Base-by-base conservation (phyloP, 1,284 basidiomycete species). In the Boletus mariae region DNA sequence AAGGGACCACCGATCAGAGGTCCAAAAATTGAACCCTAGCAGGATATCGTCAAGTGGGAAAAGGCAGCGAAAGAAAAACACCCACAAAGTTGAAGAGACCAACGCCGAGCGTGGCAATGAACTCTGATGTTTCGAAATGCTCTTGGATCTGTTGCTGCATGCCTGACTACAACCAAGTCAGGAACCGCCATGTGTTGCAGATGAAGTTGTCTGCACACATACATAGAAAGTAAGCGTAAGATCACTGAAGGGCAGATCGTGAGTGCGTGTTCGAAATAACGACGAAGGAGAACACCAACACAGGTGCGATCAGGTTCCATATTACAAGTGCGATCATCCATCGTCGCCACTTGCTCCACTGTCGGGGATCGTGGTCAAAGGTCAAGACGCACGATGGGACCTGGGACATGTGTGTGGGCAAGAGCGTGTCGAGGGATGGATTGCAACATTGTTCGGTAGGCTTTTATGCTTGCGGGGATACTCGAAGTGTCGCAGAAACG, bases 31-130 rank as follows among this genome's bases (percentile, higher is more conserved):
- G 48, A 53, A 23, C 63, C 63, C 61, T 67, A 25, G 23, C 0
- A 40, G 10, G 28, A 52, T 31, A 44, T 34, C 10, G 35, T 59
- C 42, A 45, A 45, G 29, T 7, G 5, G n/a, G 13, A 7, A 28
- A 43, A 12, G 6, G 17, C 4, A 11, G 29, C 8, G 6, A 32
- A 42, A 51, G 4, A 11, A 11, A 20, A 17, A 41, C 15, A n/a
- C 55, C 57, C 49, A 47, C 64, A 52, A 66, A 60, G 50, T 68
- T 66, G 35, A 55, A 68, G 23, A 66, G 54, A 38, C 66, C 57
- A 2, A 68, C 59, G 2, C 66, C 66, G 6, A 68, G 65, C 7
- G 65, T 65, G 28, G 47, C 66, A 10, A 67, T 49, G n/a, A 51
- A 62, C 15, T 52, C 43, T 1, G 64, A 49, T 1, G 56, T 48